A percentile compares a stretch with the other conserved stretches of the same genome.
Conservation (phyloP, 139 green algal species). For the Chlamydomonas applanata region DNA sequence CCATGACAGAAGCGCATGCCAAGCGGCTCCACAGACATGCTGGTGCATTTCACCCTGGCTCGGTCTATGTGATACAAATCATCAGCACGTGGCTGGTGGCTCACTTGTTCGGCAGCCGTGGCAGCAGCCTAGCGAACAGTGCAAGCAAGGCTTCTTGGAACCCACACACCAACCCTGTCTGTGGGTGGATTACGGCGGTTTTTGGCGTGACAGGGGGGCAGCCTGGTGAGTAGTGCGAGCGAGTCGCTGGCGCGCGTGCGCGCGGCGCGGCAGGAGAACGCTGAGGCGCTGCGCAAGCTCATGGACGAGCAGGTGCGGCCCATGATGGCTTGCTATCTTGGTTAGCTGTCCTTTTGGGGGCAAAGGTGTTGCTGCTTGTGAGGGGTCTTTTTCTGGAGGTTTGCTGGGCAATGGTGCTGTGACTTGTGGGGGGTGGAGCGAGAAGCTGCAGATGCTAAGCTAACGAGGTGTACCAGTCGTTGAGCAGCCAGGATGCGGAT, state of each 20-base stretch:
- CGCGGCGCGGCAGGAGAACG: conserved; percentile 43
- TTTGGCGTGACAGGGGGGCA: conserved; percentile 21
- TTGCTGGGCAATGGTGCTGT: no score
- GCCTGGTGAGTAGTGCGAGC: conserved; percentile 52
- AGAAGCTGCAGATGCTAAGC: no score
- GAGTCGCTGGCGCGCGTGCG: conserved; percentile 44
- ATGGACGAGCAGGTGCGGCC: conserved; percentile 31
- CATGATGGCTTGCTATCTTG: no score
- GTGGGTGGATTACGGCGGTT: background rate
- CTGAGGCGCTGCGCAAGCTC: conserved; percentile 27
- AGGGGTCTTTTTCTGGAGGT: no score
- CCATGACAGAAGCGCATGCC: no score
- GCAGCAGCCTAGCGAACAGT: background rate
- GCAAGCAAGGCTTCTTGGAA: background rate
- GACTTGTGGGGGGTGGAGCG: no score
- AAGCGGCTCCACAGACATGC: no score
- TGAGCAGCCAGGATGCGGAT: no score
- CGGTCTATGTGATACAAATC: background rate
- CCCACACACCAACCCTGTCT: background rate
- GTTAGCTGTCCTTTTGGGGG: no score
- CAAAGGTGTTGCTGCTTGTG: no score
- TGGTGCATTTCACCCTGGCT: background rate
- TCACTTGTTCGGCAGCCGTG: background rate
- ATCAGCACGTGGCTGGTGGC: no score
- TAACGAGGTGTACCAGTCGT: no score